Evolutionary conservation across 23 red algal species (phyloP).

Genomic region (Gracilaria domingensis): DNA sequence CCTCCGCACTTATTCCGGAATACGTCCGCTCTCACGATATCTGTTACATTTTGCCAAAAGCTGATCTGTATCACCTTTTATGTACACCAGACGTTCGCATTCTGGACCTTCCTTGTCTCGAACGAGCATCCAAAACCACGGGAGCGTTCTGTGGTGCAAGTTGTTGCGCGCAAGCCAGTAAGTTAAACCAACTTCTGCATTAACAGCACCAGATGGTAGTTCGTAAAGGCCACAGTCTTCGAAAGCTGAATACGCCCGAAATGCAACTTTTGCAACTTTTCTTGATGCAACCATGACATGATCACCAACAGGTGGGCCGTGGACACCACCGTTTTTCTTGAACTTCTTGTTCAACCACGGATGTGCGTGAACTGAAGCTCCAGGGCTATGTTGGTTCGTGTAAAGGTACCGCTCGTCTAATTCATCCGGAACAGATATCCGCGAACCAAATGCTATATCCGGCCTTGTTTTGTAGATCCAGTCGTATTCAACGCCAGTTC

Average conservation of each 20-base stretch:
- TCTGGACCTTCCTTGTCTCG: slow-evolving; percentile 35
- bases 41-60: slow-evolving; percentile 33
- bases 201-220: slow-evolving; percentile 15
- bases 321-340: not conserved
- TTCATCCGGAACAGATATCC: slow-evolving; percentile 1
- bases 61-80: not conserved
- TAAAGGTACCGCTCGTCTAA: slow-evolving; percentile 18
- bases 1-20: slow-evolving; percentile 4
- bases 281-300: slow-evolving; percentile 26
- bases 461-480: slow-evolving; percentile 56
- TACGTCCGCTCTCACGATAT: slow-evolving; percentile 18
- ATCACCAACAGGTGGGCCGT: slow-evolving; percentile 34
- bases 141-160: slow-evolving; percentile 7
- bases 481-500: slow-evolving; percentile 3
- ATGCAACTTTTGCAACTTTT: not conserved
- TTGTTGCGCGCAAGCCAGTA: slow-evolving; percentile 23
- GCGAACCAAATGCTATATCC: slow-evolving; percentile 42
- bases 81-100: slow-evolving; percentile 35
- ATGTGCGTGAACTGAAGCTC: slow-evolving; percentile 38
- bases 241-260: slow-evolving; percentile 19
- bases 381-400: slow-evolving; percentile 50
- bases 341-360: slow-evolving; percentile 33
- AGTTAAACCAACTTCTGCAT: slow-evolving; percentile 36
- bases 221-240: slow-evolving; percentile 34
- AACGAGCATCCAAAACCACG: slow-evolving; percentile 54